Base-by-base conservation (phyloP, 2,329 filamentous ascomycete species). In the Fusarium sp. region DNA sequence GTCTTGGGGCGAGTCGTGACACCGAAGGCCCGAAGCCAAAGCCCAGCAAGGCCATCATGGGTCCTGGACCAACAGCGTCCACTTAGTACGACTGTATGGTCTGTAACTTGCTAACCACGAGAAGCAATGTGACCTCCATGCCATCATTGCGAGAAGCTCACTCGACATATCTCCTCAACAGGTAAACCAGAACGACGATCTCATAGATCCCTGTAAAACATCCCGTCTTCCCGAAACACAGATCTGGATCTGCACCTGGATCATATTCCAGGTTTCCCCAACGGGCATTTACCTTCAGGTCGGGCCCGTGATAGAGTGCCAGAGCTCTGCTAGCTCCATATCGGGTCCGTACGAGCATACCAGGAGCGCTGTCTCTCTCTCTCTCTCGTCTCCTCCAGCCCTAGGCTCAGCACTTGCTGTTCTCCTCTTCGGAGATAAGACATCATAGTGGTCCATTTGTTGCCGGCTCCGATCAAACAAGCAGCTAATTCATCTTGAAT, bases 261-360 rank as follows among this genome's bases (percentile, higher is more conserved):
- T 27, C 44, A 56, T 42, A 72, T 72, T 74, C 65, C 65, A 72
- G 67, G 74, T 74, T 51, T 24, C 59, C 42, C 10, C n/a, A 42
- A 46, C 27, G 46, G 27, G 35, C n/a, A 42, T 42, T 42, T 31
- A 27, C 33, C 59, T 60, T 44, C 49, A 35, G 56, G 27, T 56
- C 62, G 29, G 59, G 59, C 29, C 44, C 56, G 27, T 68, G 56
- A 22, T 64, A 27, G 17, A 65, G 46, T 49, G 42, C 8, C 33
- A 71, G 51, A 10, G 49, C 31, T 20, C 27, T 7, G 33, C 17
- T 55, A 74, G 62, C 49, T 20, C 12, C 42, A 69, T 66, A 33
- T 38, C 22, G 46, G 42, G 29, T 46, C 44, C 31, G n/a, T 31
- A 27, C 22, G 35, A 53, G 42, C 22, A 61, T 63, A 61, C 16